These are phyloP conservation scores for Litsea cubeba DNA, from an alignment of 164 flowering plant species.

Conservation along the genomic window DNA sequence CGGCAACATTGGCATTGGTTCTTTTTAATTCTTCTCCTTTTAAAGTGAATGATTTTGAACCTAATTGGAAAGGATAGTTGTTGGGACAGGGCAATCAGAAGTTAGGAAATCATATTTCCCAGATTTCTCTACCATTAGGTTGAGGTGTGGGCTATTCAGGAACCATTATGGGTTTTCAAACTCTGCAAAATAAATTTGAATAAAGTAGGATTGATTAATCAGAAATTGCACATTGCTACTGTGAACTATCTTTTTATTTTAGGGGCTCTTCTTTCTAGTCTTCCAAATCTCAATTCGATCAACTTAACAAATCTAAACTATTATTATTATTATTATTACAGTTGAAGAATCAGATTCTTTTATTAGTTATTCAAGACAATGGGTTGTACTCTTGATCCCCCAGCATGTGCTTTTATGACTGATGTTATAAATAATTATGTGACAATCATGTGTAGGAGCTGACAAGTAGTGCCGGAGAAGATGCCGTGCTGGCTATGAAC, in stretches of 20 bases:
- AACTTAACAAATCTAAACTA: not conserved
- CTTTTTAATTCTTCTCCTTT: too few relatives aligned
- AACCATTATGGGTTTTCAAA: too few relatives aligned
- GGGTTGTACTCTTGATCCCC: not conserved
- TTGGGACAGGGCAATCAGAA: too few relatives aligned
- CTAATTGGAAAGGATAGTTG: too few relatives aligned
- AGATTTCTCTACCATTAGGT: too few relatives aligned
- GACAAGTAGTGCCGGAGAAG: slow-evolving; percentile 93
- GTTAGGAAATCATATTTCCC: too few relatives aligned
- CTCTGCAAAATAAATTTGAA: too few relatives aligned
- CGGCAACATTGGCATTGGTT: too few relatives aligned
- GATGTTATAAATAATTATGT: not conserved
- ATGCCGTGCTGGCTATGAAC: slow-evolving; percentile 88
- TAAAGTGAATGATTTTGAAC: too few relatives aligned
- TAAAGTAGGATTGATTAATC: not conserved
- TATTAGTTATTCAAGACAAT: too few relatives aligned
- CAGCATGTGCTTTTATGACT: not conserved
- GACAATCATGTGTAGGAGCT: slow-evolving; percentile 52
- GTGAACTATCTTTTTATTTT: not conserved
- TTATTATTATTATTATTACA: not conserved
- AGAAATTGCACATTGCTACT: not conserved
- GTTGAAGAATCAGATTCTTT: not conserved
- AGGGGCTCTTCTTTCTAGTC: not conserved
- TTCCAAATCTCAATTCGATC: not conserved
- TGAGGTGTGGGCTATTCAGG: too few relatives aligned